Base-by-base conservation (phyloP, 2,329 filamentous ascomycete genomes). In the Fusarium sp. region DNA sequence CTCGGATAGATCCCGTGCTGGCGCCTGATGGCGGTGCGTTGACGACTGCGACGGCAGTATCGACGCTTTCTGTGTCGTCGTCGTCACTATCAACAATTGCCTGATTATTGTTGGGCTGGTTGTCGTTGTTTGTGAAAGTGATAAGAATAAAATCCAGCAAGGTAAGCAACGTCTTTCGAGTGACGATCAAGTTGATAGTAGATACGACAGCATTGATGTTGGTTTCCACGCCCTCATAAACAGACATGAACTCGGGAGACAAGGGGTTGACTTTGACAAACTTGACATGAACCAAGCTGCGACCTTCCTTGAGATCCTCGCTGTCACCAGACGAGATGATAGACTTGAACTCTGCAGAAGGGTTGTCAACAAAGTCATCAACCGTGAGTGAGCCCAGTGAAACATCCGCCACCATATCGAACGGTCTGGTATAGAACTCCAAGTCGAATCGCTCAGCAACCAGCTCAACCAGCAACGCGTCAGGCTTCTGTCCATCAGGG, bases 161-260 rank as follows among this genome's bases (percentile, higher is more conserved):
- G 0, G 95, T 99, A 53, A 99, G 84, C 5, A 99, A 82, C 0
- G 96, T 99, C 79, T 92, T 95, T 68, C 96, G 86, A 0, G 96
- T 99, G 10, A 99, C 94, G 33, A 99, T 89, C 22, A 99, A 79
- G 76, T 98, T 98, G 81, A 99, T 97, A 0, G 96, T 99, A 0
- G 96, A 97, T 14, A 99, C 90, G 0, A 90, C 89, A 3, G 96
- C 91, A 63, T 96, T 93, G 44, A 99, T 86, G 72, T 99, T 97
- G 28, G 92, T 97, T 67, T 96, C 94, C 56, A 98, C 91, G 2
- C 94, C 94, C 74, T 98, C 94, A 71, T 97, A 98, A 4, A 93
- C 90, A 1, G 91, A 89, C 84, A 94, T 90, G 74, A 98, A 97
- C 75, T 99, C 95, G 0, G 96, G 96, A 3, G 96, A 98, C 50